Conservation (phyloP, 441 rosid genomes). For the Arabidopsis lyrata region DNA sequence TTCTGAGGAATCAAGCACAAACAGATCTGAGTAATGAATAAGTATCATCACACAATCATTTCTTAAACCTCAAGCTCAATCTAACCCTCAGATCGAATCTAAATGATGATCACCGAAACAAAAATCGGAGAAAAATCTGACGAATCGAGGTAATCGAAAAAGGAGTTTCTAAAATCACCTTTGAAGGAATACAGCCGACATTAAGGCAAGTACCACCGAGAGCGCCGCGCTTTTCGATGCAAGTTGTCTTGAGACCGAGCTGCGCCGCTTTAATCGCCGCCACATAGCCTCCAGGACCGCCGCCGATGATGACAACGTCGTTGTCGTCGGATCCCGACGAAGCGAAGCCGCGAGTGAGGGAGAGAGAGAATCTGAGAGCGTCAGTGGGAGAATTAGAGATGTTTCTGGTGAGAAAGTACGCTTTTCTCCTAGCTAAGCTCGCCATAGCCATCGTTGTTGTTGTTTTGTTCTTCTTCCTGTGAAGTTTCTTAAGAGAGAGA, state of each 20-base stretch:
- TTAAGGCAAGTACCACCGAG: constrained; percentile 99
- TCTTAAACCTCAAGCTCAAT: constrained; percentile 28
- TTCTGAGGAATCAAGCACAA: constrained; percentile 15
- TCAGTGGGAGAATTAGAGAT: constrained; percentile 53
- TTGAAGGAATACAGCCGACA: constrained; percentile 98
- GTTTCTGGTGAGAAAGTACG: constrained; percentile 60
- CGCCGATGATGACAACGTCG: constrained; percentile 95
- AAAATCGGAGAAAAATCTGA: not conserved
- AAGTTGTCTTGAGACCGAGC: constrained; percentile 94
- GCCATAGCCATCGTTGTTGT: constrained; percentile 77
- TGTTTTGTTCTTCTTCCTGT: constrained; percentile 16
- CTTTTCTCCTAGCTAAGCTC: constrained; percentile 83
- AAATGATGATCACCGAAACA: not conserved
- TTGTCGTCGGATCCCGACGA: constrained; percentile 89
- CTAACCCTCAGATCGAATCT: constrained; percentile 32
- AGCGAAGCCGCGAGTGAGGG: constrained; percentile 80
- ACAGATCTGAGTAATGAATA: constrained; percentile 22
- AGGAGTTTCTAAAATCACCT: constrained; percentile 54
- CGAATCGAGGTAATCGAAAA: constrained; percentile 1
- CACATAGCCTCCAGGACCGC: constrained; percentile 99
- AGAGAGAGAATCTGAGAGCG: constrained; percentile 61
- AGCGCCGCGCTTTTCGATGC: constrained; percentile 94
- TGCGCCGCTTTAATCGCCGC: constrained; percentile 99
- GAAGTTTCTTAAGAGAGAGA: constrained; percentile 16
- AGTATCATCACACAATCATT: constrained; percentile 21